Evolutionary conservation across 108 stramenopile genomes (phyloP).

Genomic region (Pseudonitzschia multiseries): DNA sequence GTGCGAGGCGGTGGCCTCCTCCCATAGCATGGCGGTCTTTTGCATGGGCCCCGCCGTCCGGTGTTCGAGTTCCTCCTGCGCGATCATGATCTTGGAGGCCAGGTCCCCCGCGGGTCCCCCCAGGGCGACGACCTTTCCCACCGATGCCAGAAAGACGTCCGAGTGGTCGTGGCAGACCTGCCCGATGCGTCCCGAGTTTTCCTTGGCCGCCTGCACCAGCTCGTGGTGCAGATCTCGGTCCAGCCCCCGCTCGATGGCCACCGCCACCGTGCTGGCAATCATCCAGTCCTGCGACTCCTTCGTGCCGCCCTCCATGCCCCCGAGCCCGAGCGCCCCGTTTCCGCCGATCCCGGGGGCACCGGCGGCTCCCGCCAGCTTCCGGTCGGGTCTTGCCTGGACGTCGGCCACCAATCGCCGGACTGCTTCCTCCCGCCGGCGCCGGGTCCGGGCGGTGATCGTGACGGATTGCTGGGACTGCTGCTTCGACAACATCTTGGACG

Average conservation of each 20-base stretch:
- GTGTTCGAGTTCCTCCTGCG: constrained; percentile 66
- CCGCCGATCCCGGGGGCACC: neutral
- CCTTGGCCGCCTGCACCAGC: constrained; percentile 73
- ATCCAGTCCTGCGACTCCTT: constrained; percentile 68
- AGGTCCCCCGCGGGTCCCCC: constrained; percentile 76
- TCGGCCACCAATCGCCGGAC: constrained; percentile 82
- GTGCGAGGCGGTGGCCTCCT: constrained; percentile 58
- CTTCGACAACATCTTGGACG: neutral
- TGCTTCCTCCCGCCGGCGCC: constrained; percentile 81
- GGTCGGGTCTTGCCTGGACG: constrained; percentile 64
- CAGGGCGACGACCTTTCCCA: constrained; percentile 82
- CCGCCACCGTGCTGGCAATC: constrained; percentile 75
- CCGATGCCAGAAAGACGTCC: constrained; percentile 79
- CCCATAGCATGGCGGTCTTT: constrained; percentile 51
- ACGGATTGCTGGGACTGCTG: neutral
- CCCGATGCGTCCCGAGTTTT: constrained; percentile 60
- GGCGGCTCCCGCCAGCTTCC: constrained; percentile 6
- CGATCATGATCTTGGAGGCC: constrained; percentile 55
- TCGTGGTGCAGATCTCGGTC: constrained; percentile 83
- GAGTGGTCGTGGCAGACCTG: constrained; percentile 89
- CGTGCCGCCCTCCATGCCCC: constrained; percentile 15
- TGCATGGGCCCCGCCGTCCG: constrained; percentile 80
- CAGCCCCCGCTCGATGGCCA: constrained; percentile 77
- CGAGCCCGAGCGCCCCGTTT: neutral
- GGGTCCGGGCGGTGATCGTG: constrained; percentile 44